Evolutionary conservation across 2,329 filamentous ascomycete genomes (phyloP), one percentile per base, ranked within the genome.

Genomic region (Tolypocladium album): DNA sequence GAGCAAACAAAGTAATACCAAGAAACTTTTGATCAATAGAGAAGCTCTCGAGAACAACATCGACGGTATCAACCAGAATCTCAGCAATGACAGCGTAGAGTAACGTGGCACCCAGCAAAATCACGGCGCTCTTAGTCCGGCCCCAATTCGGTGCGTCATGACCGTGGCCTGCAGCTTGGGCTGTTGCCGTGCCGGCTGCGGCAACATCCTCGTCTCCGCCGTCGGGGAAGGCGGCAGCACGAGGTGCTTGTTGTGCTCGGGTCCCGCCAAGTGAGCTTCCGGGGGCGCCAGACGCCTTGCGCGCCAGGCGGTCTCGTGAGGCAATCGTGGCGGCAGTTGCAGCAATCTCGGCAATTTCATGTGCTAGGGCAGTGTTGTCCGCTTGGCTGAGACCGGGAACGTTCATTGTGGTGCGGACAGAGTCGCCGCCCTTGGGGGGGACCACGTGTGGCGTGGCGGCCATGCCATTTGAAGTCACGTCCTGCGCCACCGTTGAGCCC

Each of bases 141-240:
- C 93, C 90, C 94, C 94, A 99, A 72, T 99, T 99, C 5, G 94
- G 94, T n/a, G 94, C 94, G 73, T 99, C 94, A 68, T 99, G 95
- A 0, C 93, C 92, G 55, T 82, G 80, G 17, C 74, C 68, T 45
- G 64, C 67, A 50, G 67, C 69, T 45, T 69, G 70, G n/a, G 65
- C 67, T 47, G 75, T 75, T 0, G 69, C 72, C 9, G 70, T 68
- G 40, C 69, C 68, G 2, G 66, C 68, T n/a, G 67, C 67, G 2
- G 64, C 67, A 4, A 63, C 65, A 7, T 63, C 76, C 22, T 71
- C 68, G 39, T 82, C 80, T 45, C 84, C 83, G 42, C 75, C 71
- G 15, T 80, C 78, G 8, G 71, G 70, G 52, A 78, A 72, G 4
- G 72, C 74, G 31, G 71, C 70, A 7, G 74, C 71, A 17, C 77